A percentile compares a stretch with the other conserved stretches of the same genome.
Evolutionary conservation across 2,329 filamentous ascomycete species (phyloP).

Genomic region (Colletotrichum sp.): DNA sequence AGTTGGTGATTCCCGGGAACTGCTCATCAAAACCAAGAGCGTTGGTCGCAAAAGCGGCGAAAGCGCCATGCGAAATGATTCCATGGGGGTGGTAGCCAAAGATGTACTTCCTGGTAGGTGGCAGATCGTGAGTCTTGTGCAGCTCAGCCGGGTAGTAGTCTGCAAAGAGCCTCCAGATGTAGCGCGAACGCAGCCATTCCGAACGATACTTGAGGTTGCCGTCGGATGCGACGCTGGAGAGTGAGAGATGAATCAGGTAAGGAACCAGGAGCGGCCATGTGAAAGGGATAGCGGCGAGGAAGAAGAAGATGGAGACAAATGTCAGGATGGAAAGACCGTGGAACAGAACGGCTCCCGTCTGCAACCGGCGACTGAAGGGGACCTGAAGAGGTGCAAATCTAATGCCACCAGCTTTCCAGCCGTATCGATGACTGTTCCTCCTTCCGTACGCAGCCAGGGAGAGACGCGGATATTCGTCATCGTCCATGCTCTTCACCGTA

Average conservation of each 20-base stretch:
- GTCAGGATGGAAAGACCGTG: slow-evolving; percentile 76
- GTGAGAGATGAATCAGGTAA: slow-evolving; percentile 83
- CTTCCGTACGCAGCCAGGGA: background rate
- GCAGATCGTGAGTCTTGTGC: slow-evolving; percentile 82
- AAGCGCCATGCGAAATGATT: slow-evolving; percentile 96
- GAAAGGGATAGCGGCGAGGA: slow-evolving; percentile 89
- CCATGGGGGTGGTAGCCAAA: slow-evolving; percentile 98
- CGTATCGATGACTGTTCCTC: slow-evolving; percentile 28
- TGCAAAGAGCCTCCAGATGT: slow-evolving; percentile 87
- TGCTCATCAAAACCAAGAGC: slow-evolving; percentile 84
- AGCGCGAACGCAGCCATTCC: slow-evolving; percentile 73
- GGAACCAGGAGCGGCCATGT: slow-evolving; percentile 80
- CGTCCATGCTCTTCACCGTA: slow-evolving; percentile 5
- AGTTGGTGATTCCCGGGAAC: slow-evolving; percentile 96
- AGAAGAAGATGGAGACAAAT: slow-evolving; percentile 82
- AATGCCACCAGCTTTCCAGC: slow-evolving; percentile 59
- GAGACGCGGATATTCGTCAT: slow-evolving; percentile 20
- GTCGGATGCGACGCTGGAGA: slow-evolving; percentile 78
- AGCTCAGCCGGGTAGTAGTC: slow-evolving; percentile 90
- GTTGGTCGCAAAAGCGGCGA: slow-evolving; percentile 89
- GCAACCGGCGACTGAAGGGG: slow-evolving; percentile 72
- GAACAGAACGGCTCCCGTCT: slow-evolving; percentile 79
- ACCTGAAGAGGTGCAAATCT: slow-evolving; percentile 84
- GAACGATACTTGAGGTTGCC: slow-evolving; percentile 78
- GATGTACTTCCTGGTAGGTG: slow-evolving; percentile 88